phyloP scores from a whole-genome alignment of 371 early-diverging fungal genomes.

The Mortierella sp. region DNA sequence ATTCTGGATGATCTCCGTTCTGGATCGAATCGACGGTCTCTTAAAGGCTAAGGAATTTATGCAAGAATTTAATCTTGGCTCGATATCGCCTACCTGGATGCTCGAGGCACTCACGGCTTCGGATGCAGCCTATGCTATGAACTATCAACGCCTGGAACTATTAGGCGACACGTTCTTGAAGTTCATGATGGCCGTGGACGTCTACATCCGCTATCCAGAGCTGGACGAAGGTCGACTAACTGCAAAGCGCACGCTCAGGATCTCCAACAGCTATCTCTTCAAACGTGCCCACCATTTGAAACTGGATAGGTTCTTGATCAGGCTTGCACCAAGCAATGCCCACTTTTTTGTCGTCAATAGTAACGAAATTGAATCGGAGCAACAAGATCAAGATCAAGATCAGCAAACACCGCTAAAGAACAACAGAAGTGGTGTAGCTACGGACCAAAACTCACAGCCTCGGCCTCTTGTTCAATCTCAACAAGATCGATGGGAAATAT shows the following conservation, averaged over 20 bases:
- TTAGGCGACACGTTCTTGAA: constrained; percentile 93
- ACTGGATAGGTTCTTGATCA: constrained; percentile 64
- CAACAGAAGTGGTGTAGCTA: neutral
- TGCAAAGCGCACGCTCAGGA: constrained; percentile 64
- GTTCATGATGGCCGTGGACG: constrained; percentile 73
- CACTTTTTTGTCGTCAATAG: constrained; percentile 13
- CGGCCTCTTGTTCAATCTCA: too few species aligned
- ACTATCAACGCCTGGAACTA: constrained; percentile 92
- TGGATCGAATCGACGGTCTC: constrained; percentile 21
- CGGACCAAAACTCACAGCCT: neutral
- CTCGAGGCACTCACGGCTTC: constrained; percentile 32
- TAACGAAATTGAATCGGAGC: too few species aligned
- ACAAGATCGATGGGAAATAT: constrained; percentile 60
- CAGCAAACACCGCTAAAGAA: neutral
- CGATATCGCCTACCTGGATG: neutral
- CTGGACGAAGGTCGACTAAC: constrained; percentile 83
- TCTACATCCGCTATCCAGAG: constrained; percentile 77
- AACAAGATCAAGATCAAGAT: neutral
- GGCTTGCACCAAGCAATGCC: constrained; percentile 40
- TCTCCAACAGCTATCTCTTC: constrained; percentile 78
- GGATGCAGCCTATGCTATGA: constrained; percentile 13
- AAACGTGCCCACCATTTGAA: constrained; percentile 55
- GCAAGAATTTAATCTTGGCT: neutral
- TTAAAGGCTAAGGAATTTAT: constrained; percentile 8
- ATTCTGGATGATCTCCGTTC: constrained; percentile 17